These are phyloP conservation scores for Camellia japonica DNA, from an alignment of 148 eudicot species.

Conservation along the genomic window DNA sequence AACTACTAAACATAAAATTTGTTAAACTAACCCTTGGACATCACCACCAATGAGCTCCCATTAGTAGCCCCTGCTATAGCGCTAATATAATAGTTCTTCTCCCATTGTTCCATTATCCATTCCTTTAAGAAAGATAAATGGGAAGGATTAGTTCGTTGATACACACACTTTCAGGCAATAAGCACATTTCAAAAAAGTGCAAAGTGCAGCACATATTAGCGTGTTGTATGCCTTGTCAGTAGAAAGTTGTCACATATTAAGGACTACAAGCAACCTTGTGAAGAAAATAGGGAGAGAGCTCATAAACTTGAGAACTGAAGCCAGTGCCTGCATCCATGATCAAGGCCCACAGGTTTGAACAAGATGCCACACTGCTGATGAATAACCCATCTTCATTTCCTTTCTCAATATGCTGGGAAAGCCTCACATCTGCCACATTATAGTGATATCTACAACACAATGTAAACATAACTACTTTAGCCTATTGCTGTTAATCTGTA, in stretches of 20 bases:
- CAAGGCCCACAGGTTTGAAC: constrained; percentile 16
- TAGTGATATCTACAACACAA: constrained; percentile 11
- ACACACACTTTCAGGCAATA: too few species aligned
- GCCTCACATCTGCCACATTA: constrained; percentile 19
- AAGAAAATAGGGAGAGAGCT: constrained; percentile 17
- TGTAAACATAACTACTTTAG: not conserved
- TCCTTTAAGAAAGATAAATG: not conserved
- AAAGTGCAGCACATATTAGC: too few species aligned
- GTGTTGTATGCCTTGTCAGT: too few species aligned
- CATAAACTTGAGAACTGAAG: constrained; percentile 18
- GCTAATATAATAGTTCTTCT: constrained; percentile 53
- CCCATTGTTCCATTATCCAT: constrained; percentile 49
- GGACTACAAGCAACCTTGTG: constrained; percentile 10
- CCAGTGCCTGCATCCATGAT: constrained; percentile 27
- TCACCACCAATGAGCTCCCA: constrained; percentile 55
- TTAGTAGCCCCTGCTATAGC: constrained; percentile 55
- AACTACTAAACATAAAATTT: not conserved
- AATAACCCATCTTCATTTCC: constrained; percentile 22
- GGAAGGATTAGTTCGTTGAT: too few species aligned
- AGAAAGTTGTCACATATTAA: too few species aligned
- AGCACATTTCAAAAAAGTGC: too few species aligned
- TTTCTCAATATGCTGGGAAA: constrained; percentile 20
- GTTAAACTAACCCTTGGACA: constrained; percentile 47
- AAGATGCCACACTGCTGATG: constrained; percentile 21
- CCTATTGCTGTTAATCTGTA: too few species aligned